Evolutionary conservation across 768 basidiomycete genomes (phyloP), one percentile per base, ranked within the genome.

Genomic region (Hirschioporus abietinus): DNA sequence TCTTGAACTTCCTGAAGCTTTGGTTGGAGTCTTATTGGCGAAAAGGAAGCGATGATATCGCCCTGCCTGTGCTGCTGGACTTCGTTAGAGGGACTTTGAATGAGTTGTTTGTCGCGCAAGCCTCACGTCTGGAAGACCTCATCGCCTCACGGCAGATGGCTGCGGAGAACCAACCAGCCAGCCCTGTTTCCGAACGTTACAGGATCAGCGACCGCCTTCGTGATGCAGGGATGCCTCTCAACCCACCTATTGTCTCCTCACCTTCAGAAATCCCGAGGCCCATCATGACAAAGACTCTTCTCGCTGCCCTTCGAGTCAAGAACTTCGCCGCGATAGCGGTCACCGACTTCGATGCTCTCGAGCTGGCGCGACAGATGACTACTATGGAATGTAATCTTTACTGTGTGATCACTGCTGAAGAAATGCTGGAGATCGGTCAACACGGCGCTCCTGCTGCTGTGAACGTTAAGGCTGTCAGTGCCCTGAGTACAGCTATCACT

Each of bases 21-120:
- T 99, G 97, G 97, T 82, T 97, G 63, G 96, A 99, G 75, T 80
- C 82, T 68, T 89, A 96, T 76, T 99, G 96, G 96, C 84, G 89
- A 7, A 75, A 86, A n/a, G 83, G 84, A 0, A 81, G 85, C 10
- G 97, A 99, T 74, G 84, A 87, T 67, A 79, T 79, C 8, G 88
- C 89, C 20, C 78, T 92, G 58, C 80, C 81, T 20, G 73, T 79
- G 20, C 76, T 92, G 72, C 80, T 81, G 25, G 79, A 81, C 3
- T 93, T 93, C 73, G 87, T 86, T 35, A 79, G 80, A 25, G 86
- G 88, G 36, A 88, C 85, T 7, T 75, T 92, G 30, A 81, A 82
- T 18, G 76, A 78, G 26, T 83, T 88, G 73, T 93, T 91, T 70
- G 84, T 88, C 5, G 83, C 81, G 0, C 89, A 90, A 7, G 88